Evolutionary conservation across 2,329 filamentous ascomycete genomes (phyloP), one percentile per base, ranked within the genome.

Genomic region (Venturia carpophila): DNA sequence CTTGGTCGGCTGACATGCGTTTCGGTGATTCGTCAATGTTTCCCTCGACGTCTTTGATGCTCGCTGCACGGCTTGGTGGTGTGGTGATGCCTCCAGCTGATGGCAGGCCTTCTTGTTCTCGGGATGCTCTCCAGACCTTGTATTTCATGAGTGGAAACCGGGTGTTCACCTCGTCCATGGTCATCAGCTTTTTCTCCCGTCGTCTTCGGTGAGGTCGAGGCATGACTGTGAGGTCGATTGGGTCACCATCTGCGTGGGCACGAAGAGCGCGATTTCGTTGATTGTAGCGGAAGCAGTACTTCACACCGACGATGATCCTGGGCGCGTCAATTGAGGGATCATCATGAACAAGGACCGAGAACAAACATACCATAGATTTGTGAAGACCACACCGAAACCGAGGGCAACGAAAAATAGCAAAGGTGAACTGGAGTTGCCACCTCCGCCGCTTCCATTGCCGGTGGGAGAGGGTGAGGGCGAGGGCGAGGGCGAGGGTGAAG

Each of bases 221-320:
- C 84, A 97, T 92, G 66, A 88, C 84, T 66, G 92, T 85, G 69
- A 99, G 80, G 68, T 92, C 92, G 72, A 99, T 95, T 19, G 89
- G 90, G 68, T 97, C 92, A 67, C 90, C 89, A 69, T 92, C 90
- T 71, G 92, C 90, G 69, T 90, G 79, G 78, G 84, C 79, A 71
- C 91, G 87, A 72, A 91, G 79, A 67, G 88, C 87, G 63, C 94
- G 88, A 73, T 95, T 95, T 66, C 94, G 88, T 70, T 94, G 92
- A 77, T 97, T 97, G 77, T 99, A 97, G 71, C 94, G 85, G 78
- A 99, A 99, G 79, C 94, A 99, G 77, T 99, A 99, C 79, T 99
- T 99, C 67, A 99, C 94, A 70, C 94, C 94, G 67, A 99, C 94
- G 71, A 99, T 99, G 72, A 99, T 99, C 94, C 94, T 99, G 67